Evolutionary conservation across 2,329 filamentous ascomycete genomes (phyloP), one percentile per base, ranked within the genome.

Genomic region (Xylariaceae sp.): DNA sequence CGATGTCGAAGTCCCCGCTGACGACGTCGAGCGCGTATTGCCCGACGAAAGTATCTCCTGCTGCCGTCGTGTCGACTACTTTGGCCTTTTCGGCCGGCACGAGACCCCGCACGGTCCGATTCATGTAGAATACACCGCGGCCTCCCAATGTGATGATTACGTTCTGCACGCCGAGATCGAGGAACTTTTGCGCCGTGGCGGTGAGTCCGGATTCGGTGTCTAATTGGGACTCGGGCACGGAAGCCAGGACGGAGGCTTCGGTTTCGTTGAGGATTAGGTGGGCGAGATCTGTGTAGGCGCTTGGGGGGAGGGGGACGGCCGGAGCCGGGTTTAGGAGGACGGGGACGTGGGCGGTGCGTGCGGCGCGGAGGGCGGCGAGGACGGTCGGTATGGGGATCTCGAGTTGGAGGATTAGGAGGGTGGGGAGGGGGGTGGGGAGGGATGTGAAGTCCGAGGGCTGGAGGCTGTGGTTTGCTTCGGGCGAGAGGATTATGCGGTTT

Each of bases 11-110:
- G 15, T 4, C 5, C 23, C 5, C 2, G 23, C 23, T 5, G 45
- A 90, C 89, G 35, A 88, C 82, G 59, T 86, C 83, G 30, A 94
- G 83, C 2, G 90, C 89, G 72, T 96, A 96, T 18, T 85, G 88
- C 1, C 94, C 93, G 4, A 95, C 90, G 75, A 97, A 97, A 0
- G 93, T 97, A 73, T 97, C 93, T 0, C 93, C 93, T 4, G 94
- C 94, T 1, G 89, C 93, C 6, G 93, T 97, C 1, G 93, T 97
- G 73, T 97, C 93, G 3, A 97, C 85, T 1, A 97, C 93, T 17
- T 73, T 75, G 3, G 90, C 88, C 73, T 88, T 88, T 62, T 83
- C 80, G 0, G 89, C 90, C 2, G 77, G 73, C 3, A 92, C 74
- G 64, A 85, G 69, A 1, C 77, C 80, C 67, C 68, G 23, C 62